These are phyloP conservation scores for Nematocida major DNA, from an alignment of 371 early-diverging fungal species.

Conservation along the genomic window DNA sequence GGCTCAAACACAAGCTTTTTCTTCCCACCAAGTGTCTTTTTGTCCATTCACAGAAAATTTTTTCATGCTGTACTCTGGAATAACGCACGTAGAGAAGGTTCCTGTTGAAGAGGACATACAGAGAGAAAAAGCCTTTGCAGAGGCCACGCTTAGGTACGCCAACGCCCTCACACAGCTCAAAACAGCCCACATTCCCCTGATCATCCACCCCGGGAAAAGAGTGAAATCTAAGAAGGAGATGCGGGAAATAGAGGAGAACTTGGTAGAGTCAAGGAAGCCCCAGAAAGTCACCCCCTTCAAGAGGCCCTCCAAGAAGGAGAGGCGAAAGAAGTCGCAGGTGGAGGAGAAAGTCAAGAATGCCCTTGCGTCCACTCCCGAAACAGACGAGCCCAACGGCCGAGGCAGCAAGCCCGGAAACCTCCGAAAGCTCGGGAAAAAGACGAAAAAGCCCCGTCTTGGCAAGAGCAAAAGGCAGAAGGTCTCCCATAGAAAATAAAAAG, in stretches of 20 bases:
- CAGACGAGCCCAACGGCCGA: not conserved
- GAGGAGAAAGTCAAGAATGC: conserved; percentile 28
- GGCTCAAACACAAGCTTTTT: conserved; percentile 39
- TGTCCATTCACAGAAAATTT: conserved; percentile 22
- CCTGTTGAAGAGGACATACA: conserved; percentile 19
- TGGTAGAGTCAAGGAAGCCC: conserved; percentile 16
- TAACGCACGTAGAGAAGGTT: not conserved
- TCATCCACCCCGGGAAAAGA: conserved; percentile 39
- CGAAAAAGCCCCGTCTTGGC: conserved; percentile 11
- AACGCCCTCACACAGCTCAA: not conserved
- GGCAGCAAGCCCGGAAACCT: not conserved
- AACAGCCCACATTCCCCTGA: conserved; percentile 12
- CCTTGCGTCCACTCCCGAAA: not conserved
- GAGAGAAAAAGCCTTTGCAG: conserved; percentile 18
- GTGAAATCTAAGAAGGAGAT: conserved; percentile 47
- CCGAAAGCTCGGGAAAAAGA: not conserved
- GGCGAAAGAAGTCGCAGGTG: conserved; percentile 40
- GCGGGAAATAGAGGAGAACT: conserved; percentile 31
- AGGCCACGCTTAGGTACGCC: not conserved
- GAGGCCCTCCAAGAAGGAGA: not conserved
- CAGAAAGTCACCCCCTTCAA: conserved; percentile 3
- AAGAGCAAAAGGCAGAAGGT: conserved; percentile 25
- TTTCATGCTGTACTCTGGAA: conserved; percentile 32
- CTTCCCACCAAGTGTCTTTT: conserved; percentile 23
- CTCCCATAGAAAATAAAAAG: conserved; percentile 9